Base-by-base conservation (phyloP, 495 filamentous ascomycete species). In the Aspergillus avenaceus region DNA sequence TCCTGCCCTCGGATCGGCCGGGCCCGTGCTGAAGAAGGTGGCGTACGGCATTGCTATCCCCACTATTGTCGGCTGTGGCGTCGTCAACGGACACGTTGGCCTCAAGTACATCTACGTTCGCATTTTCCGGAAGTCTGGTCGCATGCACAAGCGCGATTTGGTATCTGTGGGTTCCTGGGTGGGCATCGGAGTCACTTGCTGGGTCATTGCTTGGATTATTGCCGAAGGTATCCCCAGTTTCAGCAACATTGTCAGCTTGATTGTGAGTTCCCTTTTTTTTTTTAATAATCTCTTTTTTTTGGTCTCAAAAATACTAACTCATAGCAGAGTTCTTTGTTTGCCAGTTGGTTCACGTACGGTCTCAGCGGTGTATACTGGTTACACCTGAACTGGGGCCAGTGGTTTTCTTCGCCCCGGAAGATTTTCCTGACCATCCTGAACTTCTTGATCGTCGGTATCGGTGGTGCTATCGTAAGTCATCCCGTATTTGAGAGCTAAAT, bases 1-100 rank as follows among this genome's bases (percentile, higher is more conserved):
- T 0, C 90, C 90, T 0, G 87, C 88, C 12, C 76, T 93, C 2
- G 77, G 81, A 22, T 84, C 85, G 0, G 83, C 86, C 4, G 78
- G 81, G 3, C 71, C 72, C 1, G 41, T 81, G 0, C 60, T 92
- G 19, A 81, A 81, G 58, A 90, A 90, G 69, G 64, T 91, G 14
- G 85, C 87, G 9, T 95, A 85, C 58, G 88, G 88, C 7, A 71
- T 93, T 43, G 88, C 88, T 25, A 73, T 89, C 13, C 89, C 89
- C 0, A 88, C 86, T 24, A 78, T 87, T 53, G 67, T 88, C 51
- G 76, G 85, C 18, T 79, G 81, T 1, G 84, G 84, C 44, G 84
- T 91, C 38, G 83, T 91, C 61, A 84, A 88, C 64, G 85, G 80
- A 62, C 75, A 80, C 51, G 72, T 79, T 25, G 76, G 73, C 22